phyloP scores from a whole-genome alignment of 768 basidiomycete genomes.

The Clavaria fumosa region DNA sequence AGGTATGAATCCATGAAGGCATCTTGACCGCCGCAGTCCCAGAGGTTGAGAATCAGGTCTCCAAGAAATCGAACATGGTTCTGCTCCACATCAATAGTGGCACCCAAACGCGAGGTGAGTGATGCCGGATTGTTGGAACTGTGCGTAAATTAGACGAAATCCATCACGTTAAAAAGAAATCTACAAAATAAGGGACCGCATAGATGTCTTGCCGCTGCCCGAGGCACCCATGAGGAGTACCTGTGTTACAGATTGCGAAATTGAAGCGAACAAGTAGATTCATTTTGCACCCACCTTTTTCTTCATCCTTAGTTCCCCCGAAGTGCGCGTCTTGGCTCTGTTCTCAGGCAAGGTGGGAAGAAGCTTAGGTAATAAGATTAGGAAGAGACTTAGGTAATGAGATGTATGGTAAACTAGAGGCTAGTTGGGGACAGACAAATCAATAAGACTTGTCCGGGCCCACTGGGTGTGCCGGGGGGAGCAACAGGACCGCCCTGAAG shows the following conservation, averaged over 20 bases:
- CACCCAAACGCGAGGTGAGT: conserved; percentile 79
- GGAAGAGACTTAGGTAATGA: too few species aligned
- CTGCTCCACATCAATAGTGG: conserved; percentile 96
- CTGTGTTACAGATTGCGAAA: conserved; percentile 32
- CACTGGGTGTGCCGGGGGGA: too few species aligned
- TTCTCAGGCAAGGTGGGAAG: too few species aligned
- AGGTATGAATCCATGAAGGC: conserved; percentile 97
- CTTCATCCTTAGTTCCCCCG: too few species aligned
- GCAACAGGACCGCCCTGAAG: too few species aligned
- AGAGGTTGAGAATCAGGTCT: conserved; percentile 87
- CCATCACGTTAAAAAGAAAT: conserved; percentile 19
- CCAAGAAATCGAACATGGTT: conserved; percentile 96
- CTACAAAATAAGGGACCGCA: conserved; percentile 98
- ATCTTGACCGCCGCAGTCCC: conserved; percentile 99
- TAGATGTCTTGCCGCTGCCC: conserved; percentile 90
- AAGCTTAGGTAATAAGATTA: too few species aligned
- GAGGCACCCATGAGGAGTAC: conserved; percentile 97
- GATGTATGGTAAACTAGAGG: too few species aligned
- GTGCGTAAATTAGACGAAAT: not conserved
- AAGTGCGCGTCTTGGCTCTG: too few species aligned
- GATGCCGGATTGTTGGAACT: conserved; percentile 93
- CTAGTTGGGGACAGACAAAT: too few species aligned
- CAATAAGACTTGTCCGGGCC: too few species aligned
- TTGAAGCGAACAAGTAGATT: too few species aligned
- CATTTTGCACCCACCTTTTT: too few species aligned